Conservation (phyloP, 2,329 filamentous ascomycete genomes). For the Aspergillus bombycis region DNA sequence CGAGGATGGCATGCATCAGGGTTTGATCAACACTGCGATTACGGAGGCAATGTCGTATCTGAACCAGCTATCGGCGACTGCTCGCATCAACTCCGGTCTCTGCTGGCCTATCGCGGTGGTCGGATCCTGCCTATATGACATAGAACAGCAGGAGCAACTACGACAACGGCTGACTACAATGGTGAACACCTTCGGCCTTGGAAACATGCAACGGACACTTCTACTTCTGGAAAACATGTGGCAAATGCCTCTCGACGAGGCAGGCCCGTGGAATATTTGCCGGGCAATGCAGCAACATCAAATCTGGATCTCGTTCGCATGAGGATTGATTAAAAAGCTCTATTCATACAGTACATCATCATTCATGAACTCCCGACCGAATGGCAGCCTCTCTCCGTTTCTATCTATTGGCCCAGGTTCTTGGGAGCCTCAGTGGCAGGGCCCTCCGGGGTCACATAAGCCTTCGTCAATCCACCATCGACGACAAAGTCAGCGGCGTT, state of each 20-base stretch:
- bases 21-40: slow-evolving; percentile 28
- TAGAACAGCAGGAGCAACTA: slow-evolving; percentile 30
- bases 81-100: slow-evolving; percentile 39
- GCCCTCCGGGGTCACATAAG: slow-evolving; percentile 71
- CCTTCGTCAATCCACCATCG: slow-evolving; percentile 91
- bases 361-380: slow-evolving; percentile 2
- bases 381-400: not conserved
- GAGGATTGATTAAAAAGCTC: slow-evolving; percentile 19
- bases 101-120: slow-evolving; percentile 38
- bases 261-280: slow-evolving; percentile 50
- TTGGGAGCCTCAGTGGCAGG: slow-evolving; percentile 57
- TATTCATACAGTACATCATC: slow-evolving; percentile 16
- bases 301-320: slow-evolving; percentile 56
- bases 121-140: slow-evolving; percentile 29
- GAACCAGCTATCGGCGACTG: slow-evolving; percentile 26
- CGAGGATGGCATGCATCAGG: slow-evolving; percentile 31
- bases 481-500: slow-evolving; percentile 93
- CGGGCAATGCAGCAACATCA: slow-evolving; percentile 51
- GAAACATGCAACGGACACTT: slow-evolving; percentile 51
- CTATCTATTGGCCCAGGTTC: slow-evolving; percentile 45
- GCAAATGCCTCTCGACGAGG: slow-evolving; percentile 36
- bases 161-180: slow-evolving; percentile 32
- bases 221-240: slow-evolving; percentile 49
- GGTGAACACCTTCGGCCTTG: slow-evolving; percentile 44
- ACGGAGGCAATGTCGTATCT: slow-evolving; percentile 33